Conservation (phyloP, 2,329 filamentous ascomycete genomes). For the Dactylellina cionopaga region DNA sequence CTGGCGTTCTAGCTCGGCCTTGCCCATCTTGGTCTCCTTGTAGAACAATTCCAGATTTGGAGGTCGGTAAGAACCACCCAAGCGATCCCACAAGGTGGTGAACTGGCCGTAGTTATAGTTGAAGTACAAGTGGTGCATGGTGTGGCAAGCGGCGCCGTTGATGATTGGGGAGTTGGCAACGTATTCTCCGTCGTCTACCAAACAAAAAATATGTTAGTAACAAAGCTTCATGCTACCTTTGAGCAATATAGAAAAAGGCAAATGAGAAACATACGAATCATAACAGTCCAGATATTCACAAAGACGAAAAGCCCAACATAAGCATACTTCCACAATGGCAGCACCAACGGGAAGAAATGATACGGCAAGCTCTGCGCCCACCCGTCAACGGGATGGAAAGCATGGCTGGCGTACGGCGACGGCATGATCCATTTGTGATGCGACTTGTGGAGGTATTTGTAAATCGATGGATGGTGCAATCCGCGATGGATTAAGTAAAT, state of each 20-base stretch:
- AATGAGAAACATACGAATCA: slow-evolving; percentile 70
- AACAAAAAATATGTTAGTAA: background rate
- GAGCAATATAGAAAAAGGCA: slow-evolving; percentile 10
- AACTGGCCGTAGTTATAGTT: slow-evolving; percentile 96
- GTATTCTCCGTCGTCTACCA: slow-evolving; percentile 85
- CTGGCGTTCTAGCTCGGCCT: slow-evolving; percentile 82
- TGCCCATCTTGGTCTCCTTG: slow-evolving; percentile 84
- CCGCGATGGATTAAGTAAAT: slow-evolving; percentile 93
- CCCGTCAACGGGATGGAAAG: slow-evolving; percentile 94
- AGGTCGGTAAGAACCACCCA: slow-evolving; percentile 85
- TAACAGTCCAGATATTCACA: slow-evolving; percentile 95
- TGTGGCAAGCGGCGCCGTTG: slow-evolving; percentile 94
- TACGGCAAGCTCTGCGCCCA: slow-evolving; percentile 90
- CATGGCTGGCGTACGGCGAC: slow-evolving; percentile 88
- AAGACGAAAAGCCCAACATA: slow-evolving; percentile 88
- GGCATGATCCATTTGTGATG: slow-evolving; percentile 99
- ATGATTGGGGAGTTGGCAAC: slow-evolving; percentile 88
- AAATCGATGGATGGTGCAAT: slow-evolving; percentile 80
- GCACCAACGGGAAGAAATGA: slow-evolving; percentile 90
- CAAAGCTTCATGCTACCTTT: too few relatives aligned
- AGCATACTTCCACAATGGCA: slow-evolving; percentile 89
- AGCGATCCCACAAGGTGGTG: slow-evolving; percentile 88
- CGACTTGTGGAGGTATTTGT: slow-evolving; percentile 92
- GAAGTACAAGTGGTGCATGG: slow-evolving; percentile 87
- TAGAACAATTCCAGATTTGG: slow-evolving; percentile 87